Evolutionary conservation across 169 alveolate species (phyloP).

Genomic region (Plasmodium gallinaceum): DNA sequence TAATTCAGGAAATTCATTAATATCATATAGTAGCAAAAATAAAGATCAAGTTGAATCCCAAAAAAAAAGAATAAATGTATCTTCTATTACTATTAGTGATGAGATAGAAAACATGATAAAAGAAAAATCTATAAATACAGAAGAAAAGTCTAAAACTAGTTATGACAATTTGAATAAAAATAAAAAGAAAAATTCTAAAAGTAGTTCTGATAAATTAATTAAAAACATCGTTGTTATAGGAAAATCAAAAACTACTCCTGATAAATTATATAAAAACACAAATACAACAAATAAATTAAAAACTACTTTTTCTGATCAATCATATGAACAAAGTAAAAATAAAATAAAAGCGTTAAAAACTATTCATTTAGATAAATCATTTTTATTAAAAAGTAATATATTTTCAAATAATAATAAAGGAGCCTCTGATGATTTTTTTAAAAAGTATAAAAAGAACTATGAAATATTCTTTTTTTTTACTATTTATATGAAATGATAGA

Average conservation of each 20-base stretch:
- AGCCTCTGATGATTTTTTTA: background rate
- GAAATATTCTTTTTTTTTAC: no score
- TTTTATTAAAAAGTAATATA: background rate
- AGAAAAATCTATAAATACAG: background rate
- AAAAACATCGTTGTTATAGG: background rate
- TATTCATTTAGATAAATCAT: background rate
- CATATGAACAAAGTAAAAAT: background rate
- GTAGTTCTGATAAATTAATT: background rate
- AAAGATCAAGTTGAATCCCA: no score
- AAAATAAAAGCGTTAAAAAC: background rate
- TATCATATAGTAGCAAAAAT: no score
- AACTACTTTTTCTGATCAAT: background rate
- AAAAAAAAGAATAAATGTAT: no score
- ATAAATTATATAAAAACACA: background rate
- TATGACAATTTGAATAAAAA: conserved; percentile 1
- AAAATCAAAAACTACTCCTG: background rate
- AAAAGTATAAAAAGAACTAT: background rate
- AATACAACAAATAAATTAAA: no score
- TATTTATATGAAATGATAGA: no score
- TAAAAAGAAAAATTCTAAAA: background rate
- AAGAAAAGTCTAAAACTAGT: background rate
- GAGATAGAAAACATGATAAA: background rate
- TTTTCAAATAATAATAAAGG: background rate
- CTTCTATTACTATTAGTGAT: background rate
- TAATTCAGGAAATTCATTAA: no score